Evolutionary conservation across 129 eudicot genomes (phyloP), one percentile per base, ranked within the genome.

Genomic region (Artemisia argyi): DNA sequence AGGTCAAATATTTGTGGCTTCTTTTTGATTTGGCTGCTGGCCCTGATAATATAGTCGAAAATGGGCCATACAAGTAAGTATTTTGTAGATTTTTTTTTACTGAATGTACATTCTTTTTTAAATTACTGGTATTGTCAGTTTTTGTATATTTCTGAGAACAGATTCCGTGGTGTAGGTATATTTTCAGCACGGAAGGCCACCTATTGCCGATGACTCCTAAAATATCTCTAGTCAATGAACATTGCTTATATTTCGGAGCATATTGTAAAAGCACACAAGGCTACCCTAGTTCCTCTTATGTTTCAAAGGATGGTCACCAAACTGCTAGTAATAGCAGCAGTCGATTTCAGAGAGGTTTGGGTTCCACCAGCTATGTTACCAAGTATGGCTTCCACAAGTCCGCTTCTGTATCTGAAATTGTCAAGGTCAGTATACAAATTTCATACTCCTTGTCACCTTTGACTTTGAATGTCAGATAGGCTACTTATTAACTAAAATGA

Each of bases 1-100:
- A 94, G 98, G 98, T 90, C 19, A 94, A 94, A 67, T 94, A 94
- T 73, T 68, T 94, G 80, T 94, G 98, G 98, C 87, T 94, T 83
- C 96, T 94, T 65, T 94, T 90, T 68, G 97, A 94, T 76, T 83
- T 90, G 84, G 98, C 97, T 66, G 93, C 85, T 46, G 98, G 98
- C 54, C 87, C 96, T 49, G 98, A 90, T 79, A 94, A 94, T 74
- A 82, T 94, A 28, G 96, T 94, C 12, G 98, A 94, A 85, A 94
- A 79, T 59, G 98, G 98, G 58, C 93, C 98, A 28, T 94, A 94
- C 96, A 90, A 84, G 98, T 94, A 80, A 76, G 96, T 70, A 61
- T 17, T 46, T 50, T 55, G 16, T 32, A 73, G 42, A 15, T 48
- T 30, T 42, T 58, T 19, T 14, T 11, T 54, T 14, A 2, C 7